These are phyloP conservation scores for Favolaschia claudopus DNA, from an alignment of 768 basidiomycete genomes.

Conservation along the genomic window DNA sequence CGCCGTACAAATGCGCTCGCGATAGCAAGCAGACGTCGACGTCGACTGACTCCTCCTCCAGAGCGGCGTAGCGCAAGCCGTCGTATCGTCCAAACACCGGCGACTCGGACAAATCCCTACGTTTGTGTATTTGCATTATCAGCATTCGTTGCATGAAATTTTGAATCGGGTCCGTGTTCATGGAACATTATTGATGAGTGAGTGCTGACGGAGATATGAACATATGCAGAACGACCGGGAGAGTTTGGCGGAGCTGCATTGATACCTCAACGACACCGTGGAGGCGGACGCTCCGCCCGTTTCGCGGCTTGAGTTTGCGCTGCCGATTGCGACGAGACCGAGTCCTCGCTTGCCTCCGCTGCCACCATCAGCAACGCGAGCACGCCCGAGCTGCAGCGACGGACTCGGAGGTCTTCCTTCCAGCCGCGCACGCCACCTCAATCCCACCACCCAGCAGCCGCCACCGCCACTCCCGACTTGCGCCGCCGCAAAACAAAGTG, in stretches of 20 bases:
- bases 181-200: constrained; percentile 14
- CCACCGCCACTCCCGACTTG: no score
- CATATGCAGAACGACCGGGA: constrained; percentile 81
- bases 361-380: no score
- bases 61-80: constrained; percentile 51
- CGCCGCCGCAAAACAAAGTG: no score
- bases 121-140: constrained; percentile 75
- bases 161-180: constrained; percentile 69
- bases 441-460: no score
- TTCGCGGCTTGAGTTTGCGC: constrained; percentile 35
- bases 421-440: no score
- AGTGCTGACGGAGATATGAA: no score
- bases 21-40: no score
- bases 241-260: constrained; percentile 78
- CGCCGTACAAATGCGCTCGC: constrained; percentile 53
- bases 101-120: constrained; percentile 63
- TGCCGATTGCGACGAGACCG: constrained; percentile 33
- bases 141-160: constrained; percentile 82
- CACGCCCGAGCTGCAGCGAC: no score
- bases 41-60: no score
- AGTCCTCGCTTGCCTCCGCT: no score
- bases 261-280: constrained; percentile 61
- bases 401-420: no score
- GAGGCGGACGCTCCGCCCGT: constrained; percentile 24
- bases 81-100: constrained; percentile 62